Conservation (phyloP, 2,329 filamentous ascomycete genomes). For the Cercospora janseana region DNA sequence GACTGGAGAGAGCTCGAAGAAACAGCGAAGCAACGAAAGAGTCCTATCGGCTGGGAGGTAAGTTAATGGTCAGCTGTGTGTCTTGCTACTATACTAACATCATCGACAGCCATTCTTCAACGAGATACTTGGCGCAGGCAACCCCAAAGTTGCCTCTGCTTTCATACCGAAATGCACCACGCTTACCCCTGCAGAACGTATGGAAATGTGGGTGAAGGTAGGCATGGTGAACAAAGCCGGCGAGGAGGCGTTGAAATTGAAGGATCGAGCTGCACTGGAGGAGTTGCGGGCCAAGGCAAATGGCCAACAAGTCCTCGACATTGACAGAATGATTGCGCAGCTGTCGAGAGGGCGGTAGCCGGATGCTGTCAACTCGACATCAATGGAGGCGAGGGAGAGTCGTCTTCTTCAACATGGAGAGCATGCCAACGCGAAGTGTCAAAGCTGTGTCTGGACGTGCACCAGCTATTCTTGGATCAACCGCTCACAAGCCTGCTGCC, state of each 20-base stretch:
- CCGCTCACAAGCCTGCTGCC: neutral
- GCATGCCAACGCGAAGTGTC: no score
- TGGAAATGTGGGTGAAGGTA: constrained; percentile 96
- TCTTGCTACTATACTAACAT: constrained; percentile 14
- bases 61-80: constrained; percentile 37
- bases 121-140: constrained; percentile 81
- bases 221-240: constrained; percentile 84
- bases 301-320: constrained; percentile 68
- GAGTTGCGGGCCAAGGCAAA: constrained; percentile 71
- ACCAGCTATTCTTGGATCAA: no score
- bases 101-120: constrained; percentile 79
- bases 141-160: constrained; percentile 75
- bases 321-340: constrained; percentile 72
- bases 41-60: constrained; percentile 94
- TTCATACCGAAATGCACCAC: constrained; percentile 87
- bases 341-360: constrained; percentile 35
- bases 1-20: constrained; percentile 94
- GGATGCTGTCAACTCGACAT: no score
- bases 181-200: constrained; percentile 65
- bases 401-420: no score
- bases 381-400: no score
- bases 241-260: constrained; percentile 82
- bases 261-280: constrained; percentile 73
- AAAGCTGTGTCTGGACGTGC: no score
- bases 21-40: constrained; percentile 71